These are phyloP conservation scores for Paraphaeosphaeria sporulosa DNA, from an alignment of 2,329 filamentous ascomycete genomes.

Conservation along the genomic window DNA sequence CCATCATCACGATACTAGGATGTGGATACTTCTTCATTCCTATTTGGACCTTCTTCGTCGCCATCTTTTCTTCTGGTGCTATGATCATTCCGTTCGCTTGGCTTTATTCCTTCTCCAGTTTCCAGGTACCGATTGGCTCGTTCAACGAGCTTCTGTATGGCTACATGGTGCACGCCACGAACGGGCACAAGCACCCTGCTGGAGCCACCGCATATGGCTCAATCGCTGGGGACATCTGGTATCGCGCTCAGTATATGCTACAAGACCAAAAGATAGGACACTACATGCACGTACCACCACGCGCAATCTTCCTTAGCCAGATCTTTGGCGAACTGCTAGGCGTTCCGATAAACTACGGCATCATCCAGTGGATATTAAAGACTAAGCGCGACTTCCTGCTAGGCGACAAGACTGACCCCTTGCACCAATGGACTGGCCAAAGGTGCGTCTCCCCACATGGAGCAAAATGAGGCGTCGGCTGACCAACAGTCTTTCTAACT, in stretches of 20 bases:
- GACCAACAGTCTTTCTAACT: conserved; percentile 50
- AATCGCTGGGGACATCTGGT: conserved; percentile 68
- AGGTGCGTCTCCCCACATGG: neutral
- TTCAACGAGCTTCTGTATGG: conserved; percentile 68
- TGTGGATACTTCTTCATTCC: conserved; percentile 65
- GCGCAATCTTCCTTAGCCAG: conserved; percentile 67
- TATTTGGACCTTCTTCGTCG: conserved; percentile 67
- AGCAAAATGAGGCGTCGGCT: no score
- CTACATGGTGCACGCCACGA: conserved; percentile 60
- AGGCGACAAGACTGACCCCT: conserved; percentile 60
- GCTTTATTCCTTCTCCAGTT: conserved; percentile 67
- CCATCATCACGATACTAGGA: conserved; percentile 61
- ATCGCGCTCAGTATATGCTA: conserved; percentile 55
- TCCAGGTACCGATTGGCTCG: conserved; percentile 61
- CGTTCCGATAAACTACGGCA: conserved; percentile 68
- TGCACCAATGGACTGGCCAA: conserved; percentile 70
- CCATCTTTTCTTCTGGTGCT: conserved; percentile 61
- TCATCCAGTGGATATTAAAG: conserved; percentile 66
- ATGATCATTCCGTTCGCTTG: conserved; percentile 66
- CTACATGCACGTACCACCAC: conserved; percentile 68
- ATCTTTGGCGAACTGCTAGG: conserved; percentile 66
- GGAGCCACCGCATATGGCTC: conserved; percentile 66
- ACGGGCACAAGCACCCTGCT: conserved; percentile 62
- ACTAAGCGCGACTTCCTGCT: conserved; percentile 65
- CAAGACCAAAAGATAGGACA: conserved; percentile 72